phyloP scores from a whole-genome alignment of 805 yeast species.

The Naumovozyma baii region DNA sequence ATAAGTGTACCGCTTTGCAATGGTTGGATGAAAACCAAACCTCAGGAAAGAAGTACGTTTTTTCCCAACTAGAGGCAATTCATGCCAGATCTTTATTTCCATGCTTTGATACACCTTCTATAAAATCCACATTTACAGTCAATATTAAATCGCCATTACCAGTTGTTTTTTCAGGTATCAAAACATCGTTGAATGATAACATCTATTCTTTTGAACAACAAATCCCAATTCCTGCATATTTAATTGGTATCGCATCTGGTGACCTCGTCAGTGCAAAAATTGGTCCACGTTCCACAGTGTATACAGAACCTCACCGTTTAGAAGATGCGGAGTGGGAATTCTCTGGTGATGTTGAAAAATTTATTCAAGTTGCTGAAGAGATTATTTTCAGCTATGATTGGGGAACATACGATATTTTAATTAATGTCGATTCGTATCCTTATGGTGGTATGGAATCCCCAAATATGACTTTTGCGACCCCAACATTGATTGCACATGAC shows the following conservation, averaged over 20 bases:
- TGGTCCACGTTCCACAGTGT: slow-evolving; percentile 83
- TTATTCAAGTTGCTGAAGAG: slow-evolving; percentile 67
- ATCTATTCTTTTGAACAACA: slow-evolving; percentile 54
- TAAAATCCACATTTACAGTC: slow-evolving; percentile 57
- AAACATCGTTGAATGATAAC: slow-evolving; percentile 11
- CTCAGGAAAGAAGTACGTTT: slow-evolving; percentile 57
- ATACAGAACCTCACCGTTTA: slow-evolving; percentile 63
- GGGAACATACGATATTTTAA: slow-evolving; percentile 70
- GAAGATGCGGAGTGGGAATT: slow-evolving; percentile 71
- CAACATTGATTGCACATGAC: slow-evolving; percentile 78
- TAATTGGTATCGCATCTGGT: slow-evolving; percentile 80
- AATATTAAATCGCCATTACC: slow-evolving; percentile 54
- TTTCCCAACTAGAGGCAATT: slow-evolving; percentile 86
- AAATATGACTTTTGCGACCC: slow-evolving; percentile 82
- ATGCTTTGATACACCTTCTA: slow-evolving; percentile 82
- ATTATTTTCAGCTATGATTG: slow-evolving; percentile 71
- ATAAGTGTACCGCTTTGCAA: slow-evolving; percentile 73
- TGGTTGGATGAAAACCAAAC: slow-evolving; percentile 72
- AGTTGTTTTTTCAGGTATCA: slow-evolving; percentile 65
- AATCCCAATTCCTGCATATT: slow-evolving; percentile 77
- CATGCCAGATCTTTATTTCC: slow-evolving; percentile 86
- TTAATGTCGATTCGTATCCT: slow-evolving; percentile 69
- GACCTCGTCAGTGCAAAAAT: slow-evolving; percentile 55
- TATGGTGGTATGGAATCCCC: slow-evolving; percentile 97
- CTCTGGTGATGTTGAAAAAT: slow-evolving; percentile 68